Evolutionary conservation across 768 basidiomycete genomes (phyloP), one percentile per base, ranked within the genome.

Genomic region (Lactarius vividus): DNA sequence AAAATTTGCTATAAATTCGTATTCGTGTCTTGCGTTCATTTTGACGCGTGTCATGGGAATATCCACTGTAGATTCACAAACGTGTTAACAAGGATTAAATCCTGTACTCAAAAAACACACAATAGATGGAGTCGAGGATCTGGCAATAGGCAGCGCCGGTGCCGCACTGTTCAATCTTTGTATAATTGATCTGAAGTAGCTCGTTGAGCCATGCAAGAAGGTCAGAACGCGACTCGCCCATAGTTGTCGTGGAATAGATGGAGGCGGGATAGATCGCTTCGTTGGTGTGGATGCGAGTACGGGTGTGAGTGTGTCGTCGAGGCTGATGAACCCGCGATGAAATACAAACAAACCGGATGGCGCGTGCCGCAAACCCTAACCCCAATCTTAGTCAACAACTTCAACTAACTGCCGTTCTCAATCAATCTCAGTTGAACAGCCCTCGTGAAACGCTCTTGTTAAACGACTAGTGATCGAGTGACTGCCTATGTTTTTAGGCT

Each of bases 21-120:
- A 98, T 75, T 97, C 93, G 73, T 93, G 92, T 79, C 88, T 95
- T 53, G 97, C 95, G 76, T 88, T 88, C 86, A 98, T 93, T 83
- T 98, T 98, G 72, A 99, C 96, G 68, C 90, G 84, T 40, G 78
- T 71, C 92, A 98, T 94, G 15, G 95, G 95, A 0, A 97, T 68
- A 78, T 98, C 93, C 71, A 90, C 94, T 96, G 73, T 11, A 10
- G 44, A n/a, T 2, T 52, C 4, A 16, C n/a, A 49, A 23, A 26
- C 11, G 1, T 1, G 37, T 39, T 5, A 39, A 39, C 37, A 39
- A 39, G 37, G 15, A 39, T 39, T 16, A 39, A 39, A 1, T n/a
- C n/a, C n/a, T n/a, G n/a, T 16, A 44, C 39, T 37, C 54, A 37
- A 58, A 23, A 63, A 28, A 77, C 88, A 73, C 68, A 93, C 94